These are phyloP conservation scores for Phytophthora palmivora DNA, from an alignment of 352 stramenopile species.

Conservation along the genomic window DNA sequence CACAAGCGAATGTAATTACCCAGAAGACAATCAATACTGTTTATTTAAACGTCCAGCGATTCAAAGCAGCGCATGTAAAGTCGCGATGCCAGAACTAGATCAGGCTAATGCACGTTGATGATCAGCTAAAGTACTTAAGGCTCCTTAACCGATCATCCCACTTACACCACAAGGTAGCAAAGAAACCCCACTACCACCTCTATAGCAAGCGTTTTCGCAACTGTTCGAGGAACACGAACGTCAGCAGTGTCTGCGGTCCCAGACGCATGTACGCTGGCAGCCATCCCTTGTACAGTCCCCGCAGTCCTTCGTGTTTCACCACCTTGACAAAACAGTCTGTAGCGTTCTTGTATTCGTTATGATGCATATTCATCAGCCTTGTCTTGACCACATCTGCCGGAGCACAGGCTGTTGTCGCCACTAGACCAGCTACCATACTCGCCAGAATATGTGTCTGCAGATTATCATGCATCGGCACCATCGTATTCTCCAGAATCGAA, in stretches of 20 bases:
- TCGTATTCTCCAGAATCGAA: conserved; percentile 50
- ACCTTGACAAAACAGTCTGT: conserved; percentile 87
- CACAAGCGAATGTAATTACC: too few relatives aligned
- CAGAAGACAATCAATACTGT: too few relatives aligned
- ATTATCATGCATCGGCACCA: conserved; percentile 63
- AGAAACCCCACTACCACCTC: neutral
- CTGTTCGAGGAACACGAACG: conserved; percentile 89
- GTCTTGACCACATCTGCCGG: conserved; percentile 87
- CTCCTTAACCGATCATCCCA: too few relatives aligned
- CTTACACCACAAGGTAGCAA: neutral
- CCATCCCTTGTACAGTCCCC: conserved; percentile 87
- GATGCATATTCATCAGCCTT: conserved; percentile 86
- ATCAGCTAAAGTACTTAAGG: too few relatives aligned
- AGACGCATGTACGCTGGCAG: conserved; percentile 86
- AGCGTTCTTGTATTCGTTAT: conserved; percentile 80
- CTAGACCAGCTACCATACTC: conserved; percentile 81
- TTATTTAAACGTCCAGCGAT: too few relatives aligned
- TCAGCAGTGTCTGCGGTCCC: conserved; percentile 82
- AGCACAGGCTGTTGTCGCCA: conserved; percentile 81
- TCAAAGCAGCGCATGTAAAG: too few relatives aligned
- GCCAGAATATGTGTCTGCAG: conserved; percentile 75
- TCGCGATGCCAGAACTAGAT: too few relatives aligned
- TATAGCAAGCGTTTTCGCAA: conserved; percentile 75
- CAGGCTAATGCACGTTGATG: too few relatives aligned
- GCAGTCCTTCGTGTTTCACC: conserved; percentile 74